Evolutionary conservation across 2,329 filamentous ascomycete species (phyloP).

Genomic region (Epichloe baconii): DNA sequence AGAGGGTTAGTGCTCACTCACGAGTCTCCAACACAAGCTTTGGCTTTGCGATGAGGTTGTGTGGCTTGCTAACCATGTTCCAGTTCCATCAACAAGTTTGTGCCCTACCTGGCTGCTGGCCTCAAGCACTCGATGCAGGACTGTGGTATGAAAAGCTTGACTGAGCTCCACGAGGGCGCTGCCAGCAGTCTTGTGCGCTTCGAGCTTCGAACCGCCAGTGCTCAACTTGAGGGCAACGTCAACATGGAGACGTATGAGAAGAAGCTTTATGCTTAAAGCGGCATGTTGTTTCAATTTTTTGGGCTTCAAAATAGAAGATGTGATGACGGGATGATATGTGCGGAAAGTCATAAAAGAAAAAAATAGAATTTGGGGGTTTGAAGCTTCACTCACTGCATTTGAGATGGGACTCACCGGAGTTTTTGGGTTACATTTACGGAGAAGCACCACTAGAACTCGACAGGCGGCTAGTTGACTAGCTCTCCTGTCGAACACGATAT

Average conservation of each 20-base stretch:
- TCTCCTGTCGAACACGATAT: neutral
- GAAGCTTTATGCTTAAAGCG: constrained; percentile 81
- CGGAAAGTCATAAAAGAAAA: neutral
- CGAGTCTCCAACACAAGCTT: neutral
- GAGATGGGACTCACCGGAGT: constrained; percentile 1
- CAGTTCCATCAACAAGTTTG: constrained; percentile 80
- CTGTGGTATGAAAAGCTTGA: constrained; percentile 71
- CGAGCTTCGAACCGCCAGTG: constrained; percentile 86
- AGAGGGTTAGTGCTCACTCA: constrained; percentile 37
- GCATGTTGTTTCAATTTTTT: neutral
- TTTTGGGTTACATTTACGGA: constrained; percentile 1
- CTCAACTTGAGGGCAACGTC: constrained; percentile 91
- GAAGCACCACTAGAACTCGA: constrained; percentile 2
- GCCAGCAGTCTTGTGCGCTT: constrained; percentile 68
- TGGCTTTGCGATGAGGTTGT: neutral
- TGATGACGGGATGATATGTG: neutral
- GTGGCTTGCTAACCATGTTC: constrained; percentile 17
- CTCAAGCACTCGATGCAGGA: constrained; percentile 97
- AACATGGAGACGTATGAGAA: constrained; percentile 99
- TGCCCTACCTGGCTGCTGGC: constrained; percentile 89
- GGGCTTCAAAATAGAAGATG: neutral
- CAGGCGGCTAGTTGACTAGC: constrained; percentile 3
- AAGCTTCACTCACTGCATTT: neutral
- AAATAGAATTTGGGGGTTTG: neutral
- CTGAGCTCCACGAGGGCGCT: constrained; percentile 64